A percentile compares a stretch with the other conserved stretches of the same genome.
phyloP scores from a whole-genome alignment of 352 stramenopile genomes.

The Phytophthora fragariae region DNA sequence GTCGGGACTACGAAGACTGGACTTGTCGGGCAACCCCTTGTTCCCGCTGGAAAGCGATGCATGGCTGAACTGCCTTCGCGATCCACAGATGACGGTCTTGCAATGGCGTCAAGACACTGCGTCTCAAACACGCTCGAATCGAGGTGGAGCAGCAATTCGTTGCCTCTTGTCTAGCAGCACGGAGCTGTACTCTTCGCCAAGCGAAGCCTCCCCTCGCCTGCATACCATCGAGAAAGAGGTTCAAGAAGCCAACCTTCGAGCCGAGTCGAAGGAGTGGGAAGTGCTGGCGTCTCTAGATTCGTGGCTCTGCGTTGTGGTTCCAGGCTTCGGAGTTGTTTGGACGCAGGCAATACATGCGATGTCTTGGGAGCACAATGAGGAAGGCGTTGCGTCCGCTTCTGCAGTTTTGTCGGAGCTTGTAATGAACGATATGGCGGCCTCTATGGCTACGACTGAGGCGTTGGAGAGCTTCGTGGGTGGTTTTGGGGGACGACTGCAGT shows the following conservation, averaged over 20 bases:
- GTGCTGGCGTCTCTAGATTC: conserved; percentile 23
- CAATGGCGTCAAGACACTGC: conserved; percentile 21
- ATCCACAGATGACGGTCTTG: conserved; percentile 27
- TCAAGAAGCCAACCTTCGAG: conserved; percentile 13
- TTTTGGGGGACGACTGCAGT: conserved; percentile 36
- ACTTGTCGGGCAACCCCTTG: conserved; percentile 42
- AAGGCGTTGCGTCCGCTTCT: background rate
- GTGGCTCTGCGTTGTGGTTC: conserved; percentile 42
- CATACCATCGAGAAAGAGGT: conserved; percentile 36
- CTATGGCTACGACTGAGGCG: conserved; percentile 32
- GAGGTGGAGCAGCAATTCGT: conserved; percentile 5
- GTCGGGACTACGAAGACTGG: conserved; percentile 28
- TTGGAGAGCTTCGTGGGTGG: conserved; percentile 31
- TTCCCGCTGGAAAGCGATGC: conserved; percentile 40
- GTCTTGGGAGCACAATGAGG: conserved; percentile 27
- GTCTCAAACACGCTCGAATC: conserved; percentile 6
- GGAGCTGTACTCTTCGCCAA: conserved; percentile 34
- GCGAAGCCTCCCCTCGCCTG: conserved; percentile 27
- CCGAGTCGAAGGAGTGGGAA: conserved; percentile 32
- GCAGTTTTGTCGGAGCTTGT: conserved; percentile 36
- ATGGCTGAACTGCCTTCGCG: conserved; percentile 33
- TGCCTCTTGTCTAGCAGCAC: conserved; percentile 34
- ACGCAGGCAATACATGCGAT: conserved; percentile 31
- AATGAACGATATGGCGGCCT: conserved; percentile 40
- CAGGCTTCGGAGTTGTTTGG: conserved; percentile 40